Percentiles rank a stretch among this genome's conserved stretches.
Evolutionary conservation across 148 eudicot species (phyloP).

Genomic region (Cornus controversa): DNA sequence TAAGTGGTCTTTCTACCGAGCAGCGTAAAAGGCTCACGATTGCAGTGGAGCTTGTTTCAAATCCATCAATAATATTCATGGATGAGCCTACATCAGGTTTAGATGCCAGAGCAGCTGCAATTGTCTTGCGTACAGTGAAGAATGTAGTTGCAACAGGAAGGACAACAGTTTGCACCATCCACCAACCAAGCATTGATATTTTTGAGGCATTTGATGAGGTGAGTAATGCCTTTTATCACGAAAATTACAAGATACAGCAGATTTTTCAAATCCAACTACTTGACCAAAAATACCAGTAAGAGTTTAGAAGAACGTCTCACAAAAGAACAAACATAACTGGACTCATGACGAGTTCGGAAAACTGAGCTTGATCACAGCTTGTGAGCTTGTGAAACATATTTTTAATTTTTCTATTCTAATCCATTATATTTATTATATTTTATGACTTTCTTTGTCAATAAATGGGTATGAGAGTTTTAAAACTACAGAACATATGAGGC

Average conservation of each 20-base stretch:
- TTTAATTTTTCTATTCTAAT: too few species aligned
- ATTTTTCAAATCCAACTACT: background rate
- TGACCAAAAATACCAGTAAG: background rate
- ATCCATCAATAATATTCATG: slow-evolving; percentile 70
- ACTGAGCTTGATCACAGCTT: too few species aligned
- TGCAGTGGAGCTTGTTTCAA: slow-evolving; percentile 70
- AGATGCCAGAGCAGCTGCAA: slow-evolving; percentile 76
- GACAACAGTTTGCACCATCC: slow-evolving; percentile 66
- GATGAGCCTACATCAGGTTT: slow-evolving; percentile 79
- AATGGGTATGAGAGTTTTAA: too few species aligned
- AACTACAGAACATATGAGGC: too few species aligned
- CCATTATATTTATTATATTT: too few species aligned
- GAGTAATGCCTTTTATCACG: background rate
- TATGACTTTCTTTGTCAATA: too few species aligned
- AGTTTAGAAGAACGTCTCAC: slow-evolving; percentile 2
- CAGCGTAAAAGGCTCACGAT: slow-evolving; percentile 67
- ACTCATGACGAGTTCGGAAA: too few species aligned
- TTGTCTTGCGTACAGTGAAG: slow-evolving; percentile 63
- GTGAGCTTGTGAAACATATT: too few species aligned
- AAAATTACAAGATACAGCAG: background rate
- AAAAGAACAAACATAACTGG: background rate
- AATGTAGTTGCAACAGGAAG: slow-evolving; percentile 56
- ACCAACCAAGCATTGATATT: slow-evolving; percentile 63
- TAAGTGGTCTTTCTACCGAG: slow-evolving; percentile 52
- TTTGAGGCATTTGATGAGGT: slow-evolving; percentile 78